phyloP scores from a whole-genome alignment of 305 asterid species.

The Solanum chacoense region DNA sequence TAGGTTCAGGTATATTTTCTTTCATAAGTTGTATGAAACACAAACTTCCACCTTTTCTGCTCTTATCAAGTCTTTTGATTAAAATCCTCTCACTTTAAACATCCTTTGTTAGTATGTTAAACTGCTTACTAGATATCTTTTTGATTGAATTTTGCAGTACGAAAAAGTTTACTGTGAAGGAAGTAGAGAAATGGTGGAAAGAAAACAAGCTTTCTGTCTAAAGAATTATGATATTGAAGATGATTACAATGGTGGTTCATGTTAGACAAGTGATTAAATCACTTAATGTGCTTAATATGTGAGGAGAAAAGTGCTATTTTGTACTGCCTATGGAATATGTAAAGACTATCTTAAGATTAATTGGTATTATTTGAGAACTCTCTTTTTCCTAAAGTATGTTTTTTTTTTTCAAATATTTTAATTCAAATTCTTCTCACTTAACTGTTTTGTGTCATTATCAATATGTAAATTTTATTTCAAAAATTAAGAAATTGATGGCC shows the following conservation, averaged over 20 bases:
- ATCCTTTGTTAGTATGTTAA: background rate
- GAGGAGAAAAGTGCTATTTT: background rate
- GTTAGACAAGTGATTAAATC: background rate
- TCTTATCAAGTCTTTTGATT: background rate
- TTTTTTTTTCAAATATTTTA: background rate
- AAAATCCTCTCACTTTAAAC: background rate
- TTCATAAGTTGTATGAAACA: background rate
- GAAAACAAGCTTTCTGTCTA: constrained; percentile 26
- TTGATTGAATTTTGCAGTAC: constrained; percentile 22
- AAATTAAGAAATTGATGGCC: background rate
- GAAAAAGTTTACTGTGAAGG: constrained; percentile 21
- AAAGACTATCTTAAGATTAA: background rate
- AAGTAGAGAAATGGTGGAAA: constrained; percentile 38
- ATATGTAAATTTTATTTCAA: background rate
- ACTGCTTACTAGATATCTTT: background rate
- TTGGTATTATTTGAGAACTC: background rate
- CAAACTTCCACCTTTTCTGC: background rate
- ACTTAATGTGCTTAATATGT: background rate
- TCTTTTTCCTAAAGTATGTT: background rate
- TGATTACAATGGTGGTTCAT: background rate
- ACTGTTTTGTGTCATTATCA: background rate
- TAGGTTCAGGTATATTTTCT: constrained; percentile 29
- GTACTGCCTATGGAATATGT: background rate
- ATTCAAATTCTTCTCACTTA: background rate
- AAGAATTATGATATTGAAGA: constrained; percentile 14